Conservation (phyloP, 2,329 filamentous ascomycete species). For the Teratosphaeria zuluensis region DNA sequence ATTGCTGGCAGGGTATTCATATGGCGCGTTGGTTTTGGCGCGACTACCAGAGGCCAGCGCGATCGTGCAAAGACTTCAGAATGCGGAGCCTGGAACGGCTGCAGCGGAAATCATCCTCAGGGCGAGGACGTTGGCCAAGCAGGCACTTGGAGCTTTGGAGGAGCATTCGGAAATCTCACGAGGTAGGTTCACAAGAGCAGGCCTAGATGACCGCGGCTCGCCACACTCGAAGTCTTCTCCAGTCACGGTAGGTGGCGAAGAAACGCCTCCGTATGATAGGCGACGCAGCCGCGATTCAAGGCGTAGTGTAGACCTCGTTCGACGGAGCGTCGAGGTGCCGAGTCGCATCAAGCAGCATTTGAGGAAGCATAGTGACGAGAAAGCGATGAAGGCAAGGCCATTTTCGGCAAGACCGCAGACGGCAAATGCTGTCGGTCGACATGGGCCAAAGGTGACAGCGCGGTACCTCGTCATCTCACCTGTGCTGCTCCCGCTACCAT, state of each 20-base stretch:
- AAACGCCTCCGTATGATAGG: constrained; percentile 31
- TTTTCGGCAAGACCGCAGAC: not conserved
- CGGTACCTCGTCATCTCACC: constrained; percentile 40
- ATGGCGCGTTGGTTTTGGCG: constrained; percentile 73
- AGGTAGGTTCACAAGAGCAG: constrained; percentile 17
- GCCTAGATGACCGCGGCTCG: constrained; percentile 8
- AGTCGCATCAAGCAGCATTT: constrained; percentile 21
- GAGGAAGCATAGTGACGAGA: constrained; percentile 11
- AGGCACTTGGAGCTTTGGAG: constrained; percentile 45
- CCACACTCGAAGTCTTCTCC: constrained; percentile 6
- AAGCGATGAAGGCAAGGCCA: not conserved
- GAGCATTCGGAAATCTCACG: constrained; percentile 23
- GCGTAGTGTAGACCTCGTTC: constrained; percentile 26
- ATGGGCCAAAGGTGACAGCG: constrained; percentile 10
- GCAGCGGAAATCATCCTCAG: constrained; percentile 60
- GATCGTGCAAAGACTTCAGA: constrained; percentile 52
- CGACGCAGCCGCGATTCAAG: constrained; percentile 33
- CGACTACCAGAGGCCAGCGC: constrained; percentile 52
- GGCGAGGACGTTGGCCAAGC: constrained; percentile 57
- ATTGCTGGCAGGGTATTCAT: constrained; percentile 76
- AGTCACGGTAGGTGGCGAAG: constrained; percentile 36
- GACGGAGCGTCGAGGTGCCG: constrained; percentile 32
- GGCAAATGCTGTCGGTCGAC: not conserved
- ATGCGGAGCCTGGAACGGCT: constrained; percentile 44
- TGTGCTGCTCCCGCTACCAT: constrained; percentile 30